These are phyloP conservation scores for Aspergillus steynii DNA, from an alignment of 495 filamentous ascomycete species.

Conservation along the genomic window DNA sequence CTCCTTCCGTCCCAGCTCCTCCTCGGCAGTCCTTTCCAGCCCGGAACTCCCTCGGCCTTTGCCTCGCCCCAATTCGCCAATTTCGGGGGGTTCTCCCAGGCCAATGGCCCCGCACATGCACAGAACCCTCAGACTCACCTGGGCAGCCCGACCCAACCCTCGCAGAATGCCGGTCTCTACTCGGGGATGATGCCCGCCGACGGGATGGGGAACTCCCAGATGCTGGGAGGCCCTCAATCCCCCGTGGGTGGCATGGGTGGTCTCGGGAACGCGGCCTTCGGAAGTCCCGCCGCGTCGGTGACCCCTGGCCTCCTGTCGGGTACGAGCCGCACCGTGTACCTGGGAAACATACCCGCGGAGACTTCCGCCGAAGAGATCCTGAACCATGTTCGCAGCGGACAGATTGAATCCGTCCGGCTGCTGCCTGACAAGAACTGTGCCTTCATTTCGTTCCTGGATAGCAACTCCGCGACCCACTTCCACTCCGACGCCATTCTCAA, in stretches of 20 bases:
- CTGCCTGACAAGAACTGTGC: slow-evolving; percentile 99
- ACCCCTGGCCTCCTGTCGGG: slow-evolving; percentile 79
- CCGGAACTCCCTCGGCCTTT: slow-evolving; percentile 87
- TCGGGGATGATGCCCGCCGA: slow-evolving; percentile 77
- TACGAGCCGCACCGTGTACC: slow-evolving; percentile 93
- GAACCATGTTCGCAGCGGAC: slow-evolving; percentile 93
- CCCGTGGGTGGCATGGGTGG: slow-evolving; percentile 73
- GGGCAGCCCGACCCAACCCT: slow-evolving; percentile 61
- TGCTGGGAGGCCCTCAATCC: slow-evolving; percentile 79
- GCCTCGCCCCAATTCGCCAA: slow-evolving; percentile 87
- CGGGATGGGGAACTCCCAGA: slow-evolving; percentile 67
- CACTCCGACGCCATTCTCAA: slow-evolving; percentile 99
- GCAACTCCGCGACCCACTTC: slow-evolving; percentile 96
- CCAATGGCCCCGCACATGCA: slow-evolving; percentile 59
- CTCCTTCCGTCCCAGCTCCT: slow-evolving; percentile 92
- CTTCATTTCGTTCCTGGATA: slow-evolving; percentile 98
- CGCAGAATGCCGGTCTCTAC: slow-evolving; percentile 70
- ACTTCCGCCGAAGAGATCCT: slow-evolving; percentile 98
- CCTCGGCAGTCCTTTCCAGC: slow-evolving; percentile 94
- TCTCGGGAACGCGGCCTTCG: slow-evolving; percentile 57
- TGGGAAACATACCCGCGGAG: slow-evolving; percentile 97
- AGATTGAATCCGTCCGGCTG: slow-evolving; percentile 95
- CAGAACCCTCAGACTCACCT: slow-evolving; percentile 57
- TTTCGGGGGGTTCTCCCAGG: slow-evolving; percentile 73
- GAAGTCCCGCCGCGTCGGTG: slow-evolving; percentile 67